A percentile compares a stretch with the other conserved stretches of the same genome.
These are phyloP conservation scores for Melampsora americana DNA, from an alignment of 1,284 basidiomycete species.

Conservation along the genomic window DNA sequence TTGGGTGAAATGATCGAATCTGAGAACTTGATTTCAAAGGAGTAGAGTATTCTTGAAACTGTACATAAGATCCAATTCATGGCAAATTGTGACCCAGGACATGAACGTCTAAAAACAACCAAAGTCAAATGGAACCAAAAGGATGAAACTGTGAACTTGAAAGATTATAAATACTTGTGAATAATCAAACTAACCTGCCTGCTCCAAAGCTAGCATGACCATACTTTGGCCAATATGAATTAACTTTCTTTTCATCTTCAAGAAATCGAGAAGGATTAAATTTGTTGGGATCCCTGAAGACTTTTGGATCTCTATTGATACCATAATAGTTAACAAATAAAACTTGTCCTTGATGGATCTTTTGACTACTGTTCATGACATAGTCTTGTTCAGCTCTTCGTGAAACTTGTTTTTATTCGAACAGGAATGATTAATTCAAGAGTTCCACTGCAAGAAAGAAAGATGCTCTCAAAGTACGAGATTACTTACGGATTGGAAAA, in stretches of 20 bases:
- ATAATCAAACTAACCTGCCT: neutral
- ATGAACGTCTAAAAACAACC: too few species aligned
- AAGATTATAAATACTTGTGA: too few species aligned
- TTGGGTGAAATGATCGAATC: too few species aligned
- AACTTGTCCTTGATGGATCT: neutral
- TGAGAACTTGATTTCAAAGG: too few species aligned
- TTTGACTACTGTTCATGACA: neutral
- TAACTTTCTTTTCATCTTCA: neutral
- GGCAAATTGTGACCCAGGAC: too few species aligned
- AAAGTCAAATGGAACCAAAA: too few species aligned
- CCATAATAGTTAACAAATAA: constrained; percentile 3
- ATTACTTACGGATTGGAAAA: neutral
- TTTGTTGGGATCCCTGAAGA: neutral
- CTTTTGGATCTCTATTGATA: neutral
- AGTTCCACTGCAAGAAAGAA: neutral
- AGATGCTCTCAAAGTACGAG: neutral
- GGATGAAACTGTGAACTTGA: too few species aligned
- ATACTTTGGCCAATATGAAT: neutral
- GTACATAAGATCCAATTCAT: too few species aligned
- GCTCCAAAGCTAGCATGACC: neutral
- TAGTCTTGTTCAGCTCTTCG: neutral
- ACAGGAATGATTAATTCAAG: neutral
- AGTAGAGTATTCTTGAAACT: too few species aligned
- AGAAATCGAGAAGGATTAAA: neutral
- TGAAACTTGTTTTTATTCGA: neutral